Evolutionary conservation across 192 early-diverging fungal species (phyloP).

Genomic region (Gamsiella multidivaricata): DNA sequence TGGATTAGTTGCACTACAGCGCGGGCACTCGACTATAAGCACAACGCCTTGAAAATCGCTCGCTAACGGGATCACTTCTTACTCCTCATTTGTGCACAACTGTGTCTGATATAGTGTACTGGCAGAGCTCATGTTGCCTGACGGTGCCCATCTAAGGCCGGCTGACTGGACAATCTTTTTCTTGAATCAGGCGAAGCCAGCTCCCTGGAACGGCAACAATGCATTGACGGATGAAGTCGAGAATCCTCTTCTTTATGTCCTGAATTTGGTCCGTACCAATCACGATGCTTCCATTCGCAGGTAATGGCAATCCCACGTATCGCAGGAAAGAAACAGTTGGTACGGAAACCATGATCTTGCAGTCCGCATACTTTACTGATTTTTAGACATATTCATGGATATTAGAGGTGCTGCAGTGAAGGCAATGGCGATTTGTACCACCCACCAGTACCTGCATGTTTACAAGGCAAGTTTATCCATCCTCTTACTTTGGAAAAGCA

Average conservation of each 20-base stretch:
- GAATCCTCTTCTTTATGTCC: conserved; percentile 85
- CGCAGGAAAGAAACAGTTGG: background rate
- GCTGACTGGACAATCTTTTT: conserved; percentile 97
- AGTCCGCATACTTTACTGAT: background rate
- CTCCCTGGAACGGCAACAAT: conserved; percentile 56
- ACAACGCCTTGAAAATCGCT: background rate
- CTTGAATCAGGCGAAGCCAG: conserved; percentile 78
- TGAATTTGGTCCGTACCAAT: conserved; percentile 91
- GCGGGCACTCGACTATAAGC: background rate
- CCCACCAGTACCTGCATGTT: conserved; percentile 91
- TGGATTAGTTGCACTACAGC: background rate
- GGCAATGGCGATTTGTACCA: conserved; percentile 93
- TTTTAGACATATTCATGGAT: background rate
- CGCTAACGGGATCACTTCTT: background rate
- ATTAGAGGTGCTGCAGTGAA: conserved; percentile 89
- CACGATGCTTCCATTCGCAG: conserved; percentile 84
- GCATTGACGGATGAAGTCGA: conserved; percentile 43
- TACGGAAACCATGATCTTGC: no score
- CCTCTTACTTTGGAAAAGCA: no score
- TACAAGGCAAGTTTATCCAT: conserved; percentile 68
- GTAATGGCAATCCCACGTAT: conserved; percentile 21
- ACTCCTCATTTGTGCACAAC: background rate
- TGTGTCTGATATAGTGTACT: conserved; percentile 63
- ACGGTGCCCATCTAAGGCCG: conserved; percentile 92
- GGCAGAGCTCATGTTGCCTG: conserved; percentile 97